Evolutionary conservation across 2,329 filamentous ascomycete species (phyloP).

Genomic region (Nemania sp.): DNA sequence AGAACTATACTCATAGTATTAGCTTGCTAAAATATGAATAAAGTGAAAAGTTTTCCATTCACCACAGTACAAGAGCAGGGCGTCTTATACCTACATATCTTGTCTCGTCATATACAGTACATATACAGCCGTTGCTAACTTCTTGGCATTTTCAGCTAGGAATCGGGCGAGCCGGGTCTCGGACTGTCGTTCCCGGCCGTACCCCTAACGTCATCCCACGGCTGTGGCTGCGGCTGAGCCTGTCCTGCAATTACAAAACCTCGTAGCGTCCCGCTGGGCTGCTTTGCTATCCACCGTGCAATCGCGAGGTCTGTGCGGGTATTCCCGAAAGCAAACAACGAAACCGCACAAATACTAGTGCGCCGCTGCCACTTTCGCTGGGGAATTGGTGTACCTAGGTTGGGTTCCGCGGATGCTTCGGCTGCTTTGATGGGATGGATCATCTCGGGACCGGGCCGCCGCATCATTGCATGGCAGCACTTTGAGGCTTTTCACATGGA

Average conservation of each 20-base stretch:
- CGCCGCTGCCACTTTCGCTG: neutral
- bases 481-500: neutral
- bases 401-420: neutral
- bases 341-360: neutral
- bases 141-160: too few relatives aligned
- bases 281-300: neutral
- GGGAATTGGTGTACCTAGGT: too few relatives aligned
- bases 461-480: neutral
- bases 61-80: too few relatives aligned
- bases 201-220: too few relatives aligned
- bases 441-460: neutral
- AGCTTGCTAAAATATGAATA: too few relatives aligned
- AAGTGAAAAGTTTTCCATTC: neutral
- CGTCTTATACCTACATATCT: too few relatives aligned
- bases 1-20: too few relatives aligned
- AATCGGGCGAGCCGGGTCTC: neutral
- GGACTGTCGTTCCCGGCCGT: neutral
- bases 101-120: too few relatives aligned
- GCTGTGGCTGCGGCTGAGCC: neutral
- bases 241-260: slow-evolving; percentile 1
- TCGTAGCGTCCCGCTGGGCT: neutral
- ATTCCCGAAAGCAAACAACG: neutral
- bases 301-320: neutral
- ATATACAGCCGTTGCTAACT: too few relatives aligned
- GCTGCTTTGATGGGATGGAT: neutral